Evolutionary conservation across 148 eudicot species (phyloP).

Genomic region (Rhododendron williamsianum): DNA sequence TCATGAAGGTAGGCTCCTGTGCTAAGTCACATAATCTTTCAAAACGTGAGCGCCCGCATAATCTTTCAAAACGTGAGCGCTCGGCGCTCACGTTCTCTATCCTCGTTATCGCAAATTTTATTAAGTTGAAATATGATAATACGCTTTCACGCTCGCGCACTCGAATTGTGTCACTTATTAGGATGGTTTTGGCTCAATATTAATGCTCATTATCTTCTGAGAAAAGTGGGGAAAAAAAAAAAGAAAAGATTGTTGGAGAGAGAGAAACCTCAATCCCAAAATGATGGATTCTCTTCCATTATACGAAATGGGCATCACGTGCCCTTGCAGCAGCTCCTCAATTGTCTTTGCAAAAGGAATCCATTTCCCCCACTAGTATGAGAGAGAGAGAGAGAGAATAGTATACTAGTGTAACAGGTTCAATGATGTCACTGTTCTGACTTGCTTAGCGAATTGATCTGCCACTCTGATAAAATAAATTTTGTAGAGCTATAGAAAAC

Average conservation of each 20-base stretch:
- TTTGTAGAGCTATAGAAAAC: not conserved
- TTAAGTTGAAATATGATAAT: too few relatives aligned
- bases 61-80: too few relatives aligned
- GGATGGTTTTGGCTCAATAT: not conserved
- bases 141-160: too few relatives aligned
- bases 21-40: too few relatives aligned
- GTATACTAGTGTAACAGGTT: not conserved
- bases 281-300: conserved; percentile 7
- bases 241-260: not conserved
- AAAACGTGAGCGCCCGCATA: too few relatives aligned
- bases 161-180: too few relatives aligned
- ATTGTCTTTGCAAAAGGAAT: conserved; percentile 6
- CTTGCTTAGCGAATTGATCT: not conserved
- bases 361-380: not conserved
- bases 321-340: conserved; percentile 20
- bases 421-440: not conserved
- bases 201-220: not conserved
- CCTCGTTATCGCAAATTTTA: not conserved
- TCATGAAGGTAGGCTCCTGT: not conserved
- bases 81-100: not conserved
- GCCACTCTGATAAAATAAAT: not conserved
- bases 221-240: not conserved
- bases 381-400: not conserved
- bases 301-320: conserved; percentile 20
- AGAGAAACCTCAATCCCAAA: not conserved